phyloP scores from a whole-genome alignment of 805 yeast species.

The Cyberlindnera samutprakarnensis region DNA sequence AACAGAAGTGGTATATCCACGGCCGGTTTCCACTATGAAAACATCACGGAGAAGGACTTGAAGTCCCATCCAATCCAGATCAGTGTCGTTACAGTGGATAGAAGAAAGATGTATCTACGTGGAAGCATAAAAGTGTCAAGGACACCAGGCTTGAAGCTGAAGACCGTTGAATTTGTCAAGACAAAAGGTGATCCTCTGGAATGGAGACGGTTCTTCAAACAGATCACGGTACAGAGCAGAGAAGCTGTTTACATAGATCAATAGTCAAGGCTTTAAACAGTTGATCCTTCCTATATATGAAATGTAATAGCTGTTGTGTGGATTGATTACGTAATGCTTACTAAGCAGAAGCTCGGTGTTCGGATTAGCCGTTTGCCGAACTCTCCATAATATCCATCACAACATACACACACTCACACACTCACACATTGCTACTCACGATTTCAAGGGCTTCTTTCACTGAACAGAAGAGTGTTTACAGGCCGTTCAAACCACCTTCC shows the following conservation, averaged over 20 bases:
- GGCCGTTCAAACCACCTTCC: too few species aligned
- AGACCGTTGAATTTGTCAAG: conserved; percentile 47
- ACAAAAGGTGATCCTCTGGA: conserved; percentile 63
- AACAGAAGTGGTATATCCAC: conserved; percentile 33
- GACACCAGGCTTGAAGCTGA: conserved; percentile 30
- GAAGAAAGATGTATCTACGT: conserved; percentile 34
- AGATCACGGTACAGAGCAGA: conserved; percentile 47
- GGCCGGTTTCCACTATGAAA: conserved; percentile 9
- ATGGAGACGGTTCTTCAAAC: conserved; percentile 63
- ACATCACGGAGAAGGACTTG: conserved; percentile 6
- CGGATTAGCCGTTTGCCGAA: too few species aligned
- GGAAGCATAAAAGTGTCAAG: conserved; percentile 40
- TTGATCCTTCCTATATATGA: too few species aligned
- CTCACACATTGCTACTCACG: too few species aligned
- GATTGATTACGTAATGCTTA: too few species aligned
- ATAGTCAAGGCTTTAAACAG: not conserved
- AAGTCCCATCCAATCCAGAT: conserved; percentile 13
- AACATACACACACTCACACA: too few species aligned
- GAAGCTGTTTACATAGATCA: conserved; percentile 36
- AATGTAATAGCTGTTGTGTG: too few species aligned
- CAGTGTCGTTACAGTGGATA: conserved; percentile 33
- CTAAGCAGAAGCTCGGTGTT: too few species aligned
- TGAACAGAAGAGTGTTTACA: too few species aligned
- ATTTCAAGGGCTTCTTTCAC: too few species aligned
- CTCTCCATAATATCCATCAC: too few species aligned